Base-by-base conservation (phyloP, 1,284 basidiomycete species). In the Ganoderma sinense region DNA sequence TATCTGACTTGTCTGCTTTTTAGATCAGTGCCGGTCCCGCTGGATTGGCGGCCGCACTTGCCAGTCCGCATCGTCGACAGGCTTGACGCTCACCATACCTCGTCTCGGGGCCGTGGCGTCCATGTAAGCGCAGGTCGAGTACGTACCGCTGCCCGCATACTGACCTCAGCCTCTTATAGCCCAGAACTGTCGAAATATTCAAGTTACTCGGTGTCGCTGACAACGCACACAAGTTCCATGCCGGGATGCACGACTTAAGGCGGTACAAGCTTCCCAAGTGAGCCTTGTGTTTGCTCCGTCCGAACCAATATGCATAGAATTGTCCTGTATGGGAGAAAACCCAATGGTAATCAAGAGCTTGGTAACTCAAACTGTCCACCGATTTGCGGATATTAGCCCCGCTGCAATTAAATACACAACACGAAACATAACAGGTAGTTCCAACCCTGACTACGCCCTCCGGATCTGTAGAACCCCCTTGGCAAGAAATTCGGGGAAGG, bases 171-270 rank as follows among this genome's bases (percentile, higher is more conserved):
- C 2, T 23, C n/a, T n/a, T 8, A 23, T 10, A 78, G 75, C 67
- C 75, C 33, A 69, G 74, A 20, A 67, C 75, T 14, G 64, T 73
- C 4, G 77, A 78, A 58, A 10, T 77, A 7, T 75, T 71, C 63
- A 70, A 72, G 18, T 68, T 73, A 36, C 68, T 78, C 16, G 77
- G 76, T 2, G 29, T 75, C 6, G 13, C 73, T 14, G 64, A 67
- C 10, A 74, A 76, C 58, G 64, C 71, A 5, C 53, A 33, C 2
- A 64, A 56, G 6, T 39, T 36, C 13, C 64, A 66, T 1, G 33
- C 14, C 4, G 39, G 59, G 13, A 0, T 67, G 23, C 51, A 59
- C 3, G 63, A 65, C 1, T 69, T 75, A 51, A 64, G 67, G 14
- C 39, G 69, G 40, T 76, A 74, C 66, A 72, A 75, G 45, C 70